Base-by-base conservation (phyloP, 1,284 basidiomycete genomes). In the Kwoniella shivajii region DNA sequence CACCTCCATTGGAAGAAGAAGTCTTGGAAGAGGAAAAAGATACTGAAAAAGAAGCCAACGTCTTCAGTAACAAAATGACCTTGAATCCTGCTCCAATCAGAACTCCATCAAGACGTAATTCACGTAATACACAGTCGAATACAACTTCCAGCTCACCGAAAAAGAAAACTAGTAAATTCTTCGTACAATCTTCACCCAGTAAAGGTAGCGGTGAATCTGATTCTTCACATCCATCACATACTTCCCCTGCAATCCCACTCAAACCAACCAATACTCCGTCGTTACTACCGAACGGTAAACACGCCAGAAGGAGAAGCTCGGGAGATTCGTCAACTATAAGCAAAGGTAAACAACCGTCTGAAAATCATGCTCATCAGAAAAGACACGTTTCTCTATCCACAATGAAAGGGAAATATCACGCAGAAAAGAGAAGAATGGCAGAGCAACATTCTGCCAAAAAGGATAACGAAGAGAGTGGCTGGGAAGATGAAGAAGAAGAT, bases 311-410 rank as follows among this genome's bases (percentile, higher is more conserved):
- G 7, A 59, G 61, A 22, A 67, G 62, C 31, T 65, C 68, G 2
- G 65, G 56, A 11, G 68, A 68, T 26, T 67, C 69, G 11, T 67
- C 67, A 4, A 59, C 93, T 57, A 11, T 61, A 57, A 34, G 61
- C 2, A 47, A 49, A 56, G 51, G 53, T 34, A 57, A 55, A 50
- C n/a, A n/a, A n/a, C 52, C 54, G 50, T 55, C 46, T 55, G 54
- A 33, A 34, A 49, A 41, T 22, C 38, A 50, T 26, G 37, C 11
- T 6, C 37, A 45, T 22, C 58, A 60, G 20, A 64, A 61, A 30
- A 66, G 74, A 3, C 66, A 71, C 47, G 66, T 76, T 18, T 74
- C 74, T 14, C 62, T 74, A 26, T 69, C 73, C 3, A 73, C 67
- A 3, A 76, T 76, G 74, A 56, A 65, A 33, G 73, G 73, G 3